Percentiles rank a stretch among this genome's conserved stretches.
Conservation (phyloP, 225 moss, liverwort and hornwort genomes). For the Sphagnum contortum region DNA sequence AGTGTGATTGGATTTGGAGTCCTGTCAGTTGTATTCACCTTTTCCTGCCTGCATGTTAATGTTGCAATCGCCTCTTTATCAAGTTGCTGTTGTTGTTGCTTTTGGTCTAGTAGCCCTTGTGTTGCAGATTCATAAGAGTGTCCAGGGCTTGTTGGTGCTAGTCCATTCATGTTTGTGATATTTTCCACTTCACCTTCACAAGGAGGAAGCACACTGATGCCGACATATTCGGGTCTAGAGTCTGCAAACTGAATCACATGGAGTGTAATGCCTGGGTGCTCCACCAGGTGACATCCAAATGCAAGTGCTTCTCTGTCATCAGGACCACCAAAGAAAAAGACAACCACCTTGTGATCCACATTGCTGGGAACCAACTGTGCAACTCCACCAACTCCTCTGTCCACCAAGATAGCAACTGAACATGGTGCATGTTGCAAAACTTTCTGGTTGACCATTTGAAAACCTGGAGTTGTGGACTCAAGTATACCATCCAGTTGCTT, state of each 20-base stretch:
- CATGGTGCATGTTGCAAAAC: slow-evolving; percentile 69
- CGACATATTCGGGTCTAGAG: too few species aligned
- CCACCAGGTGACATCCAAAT: slow-evolving; percentile 65
- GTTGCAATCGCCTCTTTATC: slow-evolving; percentile 20
- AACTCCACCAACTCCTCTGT: slow-evolving; percentile 62
- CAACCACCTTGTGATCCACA: slow-evolving; percentile 52
- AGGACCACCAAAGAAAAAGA: slow-evolving; percentile 77
- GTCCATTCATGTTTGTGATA: too few species aligned
- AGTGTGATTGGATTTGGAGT: slow-evolving; percentile 11
- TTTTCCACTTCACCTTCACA: too few species aligned
- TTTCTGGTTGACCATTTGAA: slow-evolving; percentile 49
- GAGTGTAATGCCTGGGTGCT: slow-evolving; percentile 63
- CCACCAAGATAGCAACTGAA: slow-evolving; percentile 68
- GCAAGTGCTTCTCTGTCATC: slow-evolving; percentile 85
- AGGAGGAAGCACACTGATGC: too few species aligned
- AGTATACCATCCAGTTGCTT: slow-evolving; percentile 55
- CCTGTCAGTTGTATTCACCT: slow-evolving; percentile 8
- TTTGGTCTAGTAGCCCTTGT: too few species aligned
- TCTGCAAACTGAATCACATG: slow-evolving; percentile 34
- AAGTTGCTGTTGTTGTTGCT: slow-evolving; percentile 13
- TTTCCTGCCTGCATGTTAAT: slow-evolving; percentile 1
- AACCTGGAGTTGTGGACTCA: slow-evolving; percentile 33
- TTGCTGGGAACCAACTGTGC: slow-evolving; percentile 57
- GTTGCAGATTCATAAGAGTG: slow-evolving; percentile 17
- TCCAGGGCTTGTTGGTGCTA: not conserved